Evolutionary conservation across 805 yeast species (phyloP).

Genomic region (Kodamaea neixiangensis): DNA sequence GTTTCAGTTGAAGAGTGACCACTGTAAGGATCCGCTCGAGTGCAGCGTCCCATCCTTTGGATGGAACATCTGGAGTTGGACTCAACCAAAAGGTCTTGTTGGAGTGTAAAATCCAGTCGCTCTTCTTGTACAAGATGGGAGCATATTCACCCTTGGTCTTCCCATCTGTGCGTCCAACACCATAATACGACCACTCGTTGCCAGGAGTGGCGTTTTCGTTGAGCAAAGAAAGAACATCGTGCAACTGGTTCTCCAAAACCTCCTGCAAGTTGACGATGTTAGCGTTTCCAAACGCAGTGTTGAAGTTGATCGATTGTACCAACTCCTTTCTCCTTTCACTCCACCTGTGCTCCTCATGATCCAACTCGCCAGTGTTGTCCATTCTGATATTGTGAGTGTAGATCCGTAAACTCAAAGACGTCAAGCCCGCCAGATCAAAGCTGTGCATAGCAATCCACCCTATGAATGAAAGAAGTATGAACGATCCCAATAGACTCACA

Average conservation of each 20-base stretch:
- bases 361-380: constrained; percentile 35
- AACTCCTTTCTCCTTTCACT: constrained; percentile 38
- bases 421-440: neutral
- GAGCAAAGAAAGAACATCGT: constrained; percentile 29
- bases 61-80: constrained; percentile 39
- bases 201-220: constrained; percentile 26
- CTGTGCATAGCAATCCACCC: neutral
- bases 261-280: constrained; percentile 45
- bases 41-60: constrained; percentile 47
- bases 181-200: constrained; percentile 36
- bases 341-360: constrained; percentile 49
- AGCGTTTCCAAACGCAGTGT: constrained; percentile 23
- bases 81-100: constrained; percentile 42
- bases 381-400: constrained; percentile 50
- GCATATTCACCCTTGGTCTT: constrained; percentile 33
- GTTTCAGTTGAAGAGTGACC: constrained; percentile 33
- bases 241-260: constrained; percentile 36
- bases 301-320: constrained; percentile 41
- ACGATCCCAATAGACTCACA: neutral
- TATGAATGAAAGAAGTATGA: neutral
- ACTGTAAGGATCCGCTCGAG: constrained; percentile 42
- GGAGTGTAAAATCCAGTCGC: constrained; percentile 35
- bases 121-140: constrained; percentile 34
- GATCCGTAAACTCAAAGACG: constrained; percentile 17
- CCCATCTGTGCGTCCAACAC: constrained; percentile 40